A percentile compares a stretch with the other conserved stretches of the same genome.
phyloP scores from a whole-genome alignment of 768 basidiomycete genomes.

The Hysterangium stoloniferum region DNA sequence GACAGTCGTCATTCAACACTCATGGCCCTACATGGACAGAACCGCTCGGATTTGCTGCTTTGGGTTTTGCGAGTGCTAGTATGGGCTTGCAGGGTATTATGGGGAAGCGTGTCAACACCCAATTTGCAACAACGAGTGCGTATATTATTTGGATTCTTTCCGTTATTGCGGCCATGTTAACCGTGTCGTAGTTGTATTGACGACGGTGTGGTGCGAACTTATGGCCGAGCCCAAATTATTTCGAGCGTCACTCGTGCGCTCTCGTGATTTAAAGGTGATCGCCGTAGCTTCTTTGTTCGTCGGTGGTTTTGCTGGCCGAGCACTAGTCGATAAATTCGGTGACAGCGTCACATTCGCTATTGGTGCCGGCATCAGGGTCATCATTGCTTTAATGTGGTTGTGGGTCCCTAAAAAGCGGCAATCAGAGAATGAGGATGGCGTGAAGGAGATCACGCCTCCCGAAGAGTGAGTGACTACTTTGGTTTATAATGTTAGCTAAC shows the following conservation, averaged over 20 bases:
- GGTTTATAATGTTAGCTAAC: no score
- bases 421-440: background rate
- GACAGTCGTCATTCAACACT: constrained; percentile 28
- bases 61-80: constrained; percentile 74
- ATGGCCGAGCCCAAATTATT: constrained; percentile 76
- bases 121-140: constrained; percentile 71
- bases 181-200: constrained; percentile 80
- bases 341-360: constrained; percentile 59
- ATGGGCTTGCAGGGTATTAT: constrained; percentile 84
- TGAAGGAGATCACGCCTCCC: no score
- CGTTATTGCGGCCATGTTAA: no score
- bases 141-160: no score
- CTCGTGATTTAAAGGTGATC: constrained; percentile 66
- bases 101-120: constrained; percentile 72
- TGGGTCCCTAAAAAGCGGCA: constrained; percentile 41
- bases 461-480: no score
- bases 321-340: constrained; percentile 33
- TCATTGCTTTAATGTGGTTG: constrained; percentile 59
- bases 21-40: constrained; percentile 54
- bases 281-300: constrained; percentile 57
- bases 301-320: constrained; percentile 55
- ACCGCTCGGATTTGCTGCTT: constrained; percentile 52
- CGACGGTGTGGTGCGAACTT: constrained; percentile 85
- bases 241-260: constrained; percentile 38
- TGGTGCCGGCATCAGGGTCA: constrained; percentile 50